phyloP scores from a whole-genome alignment of 2,329 filamentous ascomycete species.

The Cucurbitaria berberidis region DNA sequence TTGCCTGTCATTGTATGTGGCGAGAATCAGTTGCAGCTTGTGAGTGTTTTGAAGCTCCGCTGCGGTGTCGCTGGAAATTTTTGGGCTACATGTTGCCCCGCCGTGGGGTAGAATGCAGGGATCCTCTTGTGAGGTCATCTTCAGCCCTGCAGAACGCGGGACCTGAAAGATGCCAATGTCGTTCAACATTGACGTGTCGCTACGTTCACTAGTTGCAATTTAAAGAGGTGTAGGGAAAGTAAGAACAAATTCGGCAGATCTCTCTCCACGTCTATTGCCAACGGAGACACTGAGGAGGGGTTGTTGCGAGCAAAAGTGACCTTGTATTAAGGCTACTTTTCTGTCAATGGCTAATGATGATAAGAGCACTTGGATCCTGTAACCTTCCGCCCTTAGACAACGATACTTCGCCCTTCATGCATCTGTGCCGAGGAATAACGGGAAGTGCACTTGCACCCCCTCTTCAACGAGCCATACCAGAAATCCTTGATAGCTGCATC shows the following conservation, averaged over 20 bases:
- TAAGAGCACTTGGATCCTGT: not conserved
- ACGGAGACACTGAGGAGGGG: not conserved
- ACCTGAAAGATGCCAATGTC: not conserved
- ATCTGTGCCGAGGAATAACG: not conserved
- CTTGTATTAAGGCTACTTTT: not conserved
- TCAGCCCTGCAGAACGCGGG: constrained; percentile 19
- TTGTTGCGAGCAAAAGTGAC: not conserved
- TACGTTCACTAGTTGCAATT: not conserved
- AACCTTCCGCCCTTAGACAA: not conserved
- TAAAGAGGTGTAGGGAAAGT: not conserved
- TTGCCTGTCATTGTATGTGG: constrained; percentile 31
- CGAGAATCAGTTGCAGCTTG: not conserved
- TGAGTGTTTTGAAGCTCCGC: not conserved
- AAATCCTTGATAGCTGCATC: constrained; percentile 6
- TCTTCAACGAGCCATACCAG: constrained; percentile 8
- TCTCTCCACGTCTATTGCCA: not conserved
- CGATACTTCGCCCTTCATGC: constrained; percentile 3
- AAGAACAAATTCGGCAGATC: not conserved
- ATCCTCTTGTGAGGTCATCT: constrained; percentile 15
- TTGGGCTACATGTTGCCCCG: constrained; percentile 23
- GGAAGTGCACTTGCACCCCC: constrained; percentile 4
- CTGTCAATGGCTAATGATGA: not conserved
- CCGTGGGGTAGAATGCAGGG: constrained; percentile 27
- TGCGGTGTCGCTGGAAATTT: constrained; percentile 20
- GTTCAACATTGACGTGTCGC: not conserved